A percentile compares a stretch with the other conserved stretches of the same genome.
Conservation (phyloP, 1,284 basidiomycete genomes). For the Amylostereum areolatum region DNA sequence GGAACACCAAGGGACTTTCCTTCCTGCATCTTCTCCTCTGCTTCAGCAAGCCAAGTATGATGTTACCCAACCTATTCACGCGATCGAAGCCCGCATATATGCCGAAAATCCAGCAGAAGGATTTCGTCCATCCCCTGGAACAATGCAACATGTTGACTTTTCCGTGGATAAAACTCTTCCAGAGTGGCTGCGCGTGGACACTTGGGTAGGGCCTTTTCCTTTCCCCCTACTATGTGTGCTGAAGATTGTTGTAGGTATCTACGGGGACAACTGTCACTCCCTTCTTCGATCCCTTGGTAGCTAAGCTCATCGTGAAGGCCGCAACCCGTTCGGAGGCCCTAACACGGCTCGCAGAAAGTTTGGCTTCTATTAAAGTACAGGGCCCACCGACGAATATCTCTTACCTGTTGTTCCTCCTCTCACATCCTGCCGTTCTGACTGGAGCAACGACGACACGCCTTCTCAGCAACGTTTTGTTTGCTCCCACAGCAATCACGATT, state of each 20-base stretch:
- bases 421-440: conserved; percentile 32
- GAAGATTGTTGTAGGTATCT: conserved; percentile 12
- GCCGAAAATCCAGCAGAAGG: conserved; percentile 57
- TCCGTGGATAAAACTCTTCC: conserved; percentile 17
- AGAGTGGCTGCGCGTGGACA: conserved; percentile 49
- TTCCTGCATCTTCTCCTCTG: conserved; percentile 14
- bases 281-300: conserved; percentile 53
- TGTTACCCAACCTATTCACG: conserved; percentile 25
- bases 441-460: conserved; percentile 52
- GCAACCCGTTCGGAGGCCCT: conserved; percentile 36
- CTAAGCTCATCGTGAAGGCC: conserved; percentile 47
- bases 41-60: conserved; percentile 31
- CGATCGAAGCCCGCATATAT: conserved; percentile 64
- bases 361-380: conserved; percentile 32
- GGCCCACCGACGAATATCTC: conserved; percentile 53
- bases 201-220: conserved; percentile 35
- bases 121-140: conserved; percentile 58
- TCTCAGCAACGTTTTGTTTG: conserved; percentile 40
- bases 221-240: background rate
- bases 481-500: conserved; percentile 47
- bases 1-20: conserved; percentile 18
- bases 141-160: conserved; percentile 51
- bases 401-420: conserved; percentile 43
- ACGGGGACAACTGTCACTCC: conserved; percentile 49
- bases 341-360: conserved; percentile 27